These are phyloP conservation scores for Fusarium phyllophilum DNA, from an alignment of 2,329 filamentous ascomycete species.

Conservation along the genomic window DNA sequence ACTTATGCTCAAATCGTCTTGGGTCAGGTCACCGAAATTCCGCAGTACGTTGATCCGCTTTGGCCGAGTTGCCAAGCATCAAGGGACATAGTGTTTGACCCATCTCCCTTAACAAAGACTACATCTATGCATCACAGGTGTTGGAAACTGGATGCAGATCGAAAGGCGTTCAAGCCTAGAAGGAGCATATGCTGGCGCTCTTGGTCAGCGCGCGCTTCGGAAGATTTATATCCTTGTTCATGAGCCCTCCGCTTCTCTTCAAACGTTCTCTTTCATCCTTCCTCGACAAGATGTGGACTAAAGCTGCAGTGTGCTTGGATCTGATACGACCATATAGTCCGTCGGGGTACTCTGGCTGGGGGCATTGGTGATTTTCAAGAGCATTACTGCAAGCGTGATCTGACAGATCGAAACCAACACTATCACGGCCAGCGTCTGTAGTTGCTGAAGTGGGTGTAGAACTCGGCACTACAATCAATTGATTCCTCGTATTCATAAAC, in stretches of 20 bases:
- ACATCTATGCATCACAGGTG: not conserved
- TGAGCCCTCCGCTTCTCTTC: slow-evolving; percentile 18
- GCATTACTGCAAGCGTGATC: slow-evolving; percentile 23
- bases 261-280: slow-evolving; percentile 2
- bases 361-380: not conserved
- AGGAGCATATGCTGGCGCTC: not conserved
- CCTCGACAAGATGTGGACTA: not conserved
- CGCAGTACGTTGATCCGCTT: not conserved
- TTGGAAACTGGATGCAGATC: not conserved
- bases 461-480: not conserved
- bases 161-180: not conserved
- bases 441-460: not conserved
- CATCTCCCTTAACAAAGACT: not conserved
- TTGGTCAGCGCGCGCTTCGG: slow-evolving; percentile 11
- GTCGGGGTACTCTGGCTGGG: not conserved
- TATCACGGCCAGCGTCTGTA: slow-evolving; percentile 18
- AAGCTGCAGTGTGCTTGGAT: not conserved
- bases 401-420: slow-evolving; percentile 34
- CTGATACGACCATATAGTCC: not conserved
- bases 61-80: not conserved
- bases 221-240: slow-evolving; percentile 18
- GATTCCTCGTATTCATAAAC: not conserved
- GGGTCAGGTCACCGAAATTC: not conserved
- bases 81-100: not conserved
- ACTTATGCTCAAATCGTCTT: not conserved